Evolutionary conservation across 108 stramenopile species (phyloP).

Genomic region (Seminavis robusta): DNA sequence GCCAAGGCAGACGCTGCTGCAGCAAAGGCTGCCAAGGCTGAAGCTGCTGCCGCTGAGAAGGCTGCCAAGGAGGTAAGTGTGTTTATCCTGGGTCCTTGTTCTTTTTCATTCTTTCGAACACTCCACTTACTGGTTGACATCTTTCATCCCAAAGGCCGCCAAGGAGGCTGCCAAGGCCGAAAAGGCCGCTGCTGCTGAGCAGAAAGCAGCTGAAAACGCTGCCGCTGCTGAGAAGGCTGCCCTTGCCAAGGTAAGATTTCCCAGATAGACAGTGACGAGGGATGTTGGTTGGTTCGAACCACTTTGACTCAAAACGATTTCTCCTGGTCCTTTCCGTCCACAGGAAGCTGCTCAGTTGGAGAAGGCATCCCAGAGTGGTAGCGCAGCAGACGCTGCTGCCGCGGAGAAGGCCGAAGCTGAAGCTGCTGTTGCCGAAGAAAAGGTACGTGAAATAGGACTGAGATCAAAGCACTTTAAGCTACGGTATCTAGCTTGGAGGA

Average conservation of each 20-base stretch:
- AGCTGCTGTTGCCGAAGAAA: conserved; percentile 13
- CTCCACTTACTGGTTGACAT: not conserved
- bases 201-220: conserved; percentile 23
- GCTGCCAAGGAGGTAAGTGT: conserved; percentile 16
- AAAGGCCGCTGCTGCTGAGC: conserved; percentile 27
- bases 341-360: no score
- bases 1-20: conserved; percentile 17
- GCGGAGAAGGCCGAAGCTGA: conserved; percentile 19
- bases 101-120: not conserved
- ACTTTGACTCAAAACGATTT: no score
- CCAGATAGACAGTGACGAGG: no score
- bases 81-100: no score
- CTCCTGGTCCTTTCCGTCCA: no score
- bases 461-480: no score
- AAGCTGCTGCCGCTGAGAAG: conserved; percentile 15
- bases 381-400: conserved; percentile 14
- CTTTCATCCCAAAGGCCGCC: conserved; percentile 5
- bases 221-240: conserved; percentile 24
- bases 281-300: no score
- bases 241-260: conserved; percentile 25
- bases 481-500: no score
- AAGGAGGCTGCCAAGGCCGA: conserved; percentile 14
- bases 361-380: conserved; percentile 7
- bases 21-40: conserved; percentile 19
- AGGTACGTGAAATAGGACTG: no score